Percentiles rank a stretch among this genome's conserved stretches.
These are phyloP conservation scores for Rhodosorus marinus DNA, from an alignment of 23 red algal genomes.

Conservation along the genomic window DNA sequence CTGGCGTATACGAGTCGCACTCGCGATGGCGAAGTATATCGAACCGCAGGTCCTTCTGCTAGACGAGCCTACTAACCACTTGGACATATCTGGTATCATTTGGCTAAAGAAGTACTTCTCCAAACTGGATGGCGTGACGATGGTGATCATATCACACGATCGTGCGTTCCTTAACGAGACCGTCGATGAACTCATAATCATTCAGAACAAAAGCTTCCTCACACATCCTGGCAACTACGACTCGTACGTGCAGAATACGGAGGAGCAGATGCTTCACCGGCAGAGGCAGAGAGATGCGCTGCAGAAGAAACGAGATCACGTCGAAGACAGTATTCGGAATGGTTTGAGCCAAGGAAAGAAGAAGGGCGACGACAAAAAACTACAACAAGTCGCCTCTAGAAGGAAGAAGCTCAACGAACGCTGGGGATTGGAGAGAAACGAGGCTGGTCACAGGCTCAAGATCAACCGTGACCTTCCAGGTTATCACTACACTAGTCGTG, in stretches of 20 bases:
- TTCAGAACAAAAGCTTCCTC: slow-evolving; percentile 10
- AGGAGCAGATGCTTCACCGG: slow-evolving; percentile 4
- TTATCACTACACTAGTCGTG: neutral
- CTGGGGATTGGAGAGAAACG: slow-evolving; percentile 2
- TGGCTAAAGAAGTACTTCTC: slow-evolving; percentile 10
- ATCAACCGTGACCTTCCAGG: slow-evolving; percentile 6
- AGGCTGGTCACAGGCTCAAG: slow-evolving; percentile 2
- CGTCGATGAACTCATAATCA: slow-evolving; percentile 15
- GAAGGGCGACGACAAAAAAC: neutral
- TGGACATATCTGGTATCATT: slow-evolving; percentile 16
- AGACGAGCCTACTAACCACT: slow-evolving; percentile 94
- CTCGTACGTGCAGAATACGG: slow-evolving; percentile 5
- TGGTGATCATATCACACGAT: slow-evolving; percentile 31
- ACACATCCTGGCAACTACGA: slow-evolving; percentile 39
- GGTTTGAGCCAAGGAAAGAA: neutral
- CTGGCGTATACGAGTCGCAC: slow-evolving; percentile 81
- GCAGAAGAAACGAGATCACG: neutral
- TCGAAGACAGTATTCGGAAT: neutral
- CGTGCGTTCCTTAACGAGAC: slow-evolving; percentile 9
- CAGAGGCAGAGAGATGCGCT: slow-evolving; percentile 11
- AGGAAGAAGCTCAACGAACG: neutral
- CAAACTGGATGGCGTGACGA: slow-evolving; percentile 3
- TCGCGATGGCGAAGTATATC: slow-evolving; percentile 59
- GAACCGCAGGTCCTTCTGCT: slow-evolving; percentile 71
- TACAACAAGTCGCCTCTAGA: slow-evolving; percentile 3